Conservation (phyloP, 805 yeast species). For the Priceomyces castillae region DNA sequence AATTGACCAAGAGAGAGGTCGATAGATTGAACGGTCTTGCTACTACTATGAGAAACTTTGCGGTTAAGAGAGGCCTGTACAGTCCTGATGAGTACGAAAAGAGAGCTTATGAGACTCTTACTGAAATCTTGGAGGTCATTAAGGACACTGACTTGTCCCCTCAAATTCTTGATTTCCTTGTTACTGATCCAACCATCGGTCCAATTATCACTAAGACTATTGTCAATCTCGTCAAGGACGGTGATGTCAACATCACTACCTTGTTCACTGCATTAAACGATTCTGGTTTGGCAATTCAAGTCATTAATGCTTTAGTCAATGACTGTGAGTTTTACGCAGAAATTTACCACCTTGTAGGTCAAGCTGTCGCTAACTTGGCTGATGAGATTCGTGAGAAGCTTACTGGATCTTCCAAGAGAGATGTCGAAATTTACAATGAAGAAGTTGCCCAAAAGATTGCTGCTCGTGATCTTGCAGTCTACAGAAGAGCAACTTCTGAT, state of each 20-base stretch:
- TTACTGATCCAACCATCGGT: conserved; percentile 30
- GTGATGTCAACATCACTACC: conserved; percentile 31
- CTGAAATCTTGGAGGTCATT: conserved; percentile 37
- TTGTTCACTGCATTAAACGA: conserved; percentile 39
- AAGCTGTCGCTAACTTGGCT: conserved; percentile 30
- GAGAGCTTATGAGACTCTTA: conserved; percentile 41
- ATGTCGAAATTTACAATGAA: conserved; percentile 7
- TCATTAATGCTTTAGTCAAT: conserved; percentile 32
- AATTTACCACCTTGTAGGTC: conserved; percentile 35
- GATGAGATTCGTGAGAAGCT: conserved; percentile 21
- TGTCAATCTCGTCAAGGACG: conserved; percentile 28
- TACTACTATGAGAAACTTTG: conserved; percentile 25
- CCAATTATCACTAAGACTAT: conserved; percentile 28
- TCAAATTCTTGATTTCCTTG: conserved; percentile 29
- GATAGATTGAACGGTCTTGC: conserved; percentile 25
- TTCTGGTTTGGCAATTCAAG: conserved; percentile 40
- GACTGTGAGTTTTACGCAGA: conserved; percentile 40
- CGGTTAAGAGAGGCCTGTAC: conserved; percentile 27
- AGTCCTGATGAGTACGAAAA: conserved; percentile 24
- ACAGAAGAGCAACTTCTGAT: conserved; percentile 13
- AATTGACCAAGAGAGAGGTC: conserved; percentile 20
- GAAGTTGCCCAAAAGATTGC: conserved; percentile 1
- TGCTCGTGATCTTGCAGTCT: not conserved
- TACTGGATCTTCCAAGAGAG: conserved; percentile 25
- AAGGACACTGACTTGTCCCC: conserved; percentile 38